Evolutionary conservation across 2,329 filamentous ascomycete genomes (phyloP).

Genomic region (Neonectria sp.): DNA sequence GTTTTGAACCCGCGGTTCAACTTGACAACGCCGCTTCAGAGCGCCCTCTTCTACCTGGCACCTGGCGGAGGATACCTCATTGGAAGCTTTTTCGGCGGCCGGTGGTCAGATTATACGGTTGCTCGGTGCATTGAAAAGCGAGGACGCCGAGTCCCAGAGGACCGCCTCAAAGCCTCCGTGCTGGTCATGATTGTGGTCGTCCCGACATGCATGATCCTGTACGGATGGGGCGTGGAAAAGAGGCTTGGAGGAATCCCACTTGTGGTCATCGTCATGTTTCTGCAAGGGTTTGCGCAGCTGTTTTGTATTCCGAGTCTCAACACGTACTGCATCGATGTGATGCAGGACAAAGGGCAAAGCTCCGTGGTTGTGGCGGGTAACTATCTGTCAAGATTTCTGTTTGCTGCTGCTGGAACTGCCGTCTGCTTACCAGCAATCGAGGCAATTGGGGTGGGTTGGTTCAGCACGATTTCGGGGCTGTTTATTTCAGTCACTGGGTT

Average conservation of each 20-base stretch:
- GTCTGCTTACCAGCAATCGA: slow-evolving; percentile 79
- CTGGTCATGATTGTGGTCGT: slow-evolving; percentile 67
- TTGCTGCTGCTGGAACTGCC: slow-evolving; percentile 78
- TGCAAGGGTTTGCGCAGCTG: slow-evolving; percentile 78
- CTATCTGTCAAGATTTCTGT: slow-evolving; percentile 81
- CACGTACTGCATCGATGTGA: slow-evolving; percentile 82
- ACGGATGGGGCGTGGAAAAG: slow-evolving; percentile 62
- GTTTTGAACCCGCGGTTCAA: slow-evolving; percentile 80
- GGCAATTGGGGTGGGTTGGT: slow-evolving; percentile 82
- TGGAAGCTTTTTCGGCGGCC: slow-evolving; percentile 77
- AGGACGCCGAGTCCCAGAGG: slow-evolving; percentile 73
- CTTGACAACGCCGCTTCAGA: slow-evolving; percentile 74
- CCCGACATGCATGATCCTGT: slow-evolving; percentile 73
- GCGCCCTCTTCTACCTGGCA: slow-evolving; percentile 79
- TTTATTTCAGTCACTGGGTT: slow-evolving; percentile 36
- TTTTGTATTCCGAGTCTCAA: slow-evolving; percentile 81
- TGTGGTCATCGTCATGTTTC: slow-evolving; percentile 78
- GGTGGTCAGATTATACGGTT: slow-evolving; percentile 78
- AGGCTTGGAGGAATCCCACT: slow-evolving; percentile 64
- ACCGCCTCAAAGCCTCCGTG: slow-evolving; percentile 72
- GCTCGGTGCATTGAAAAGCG: slow-evolving; percentile 70
- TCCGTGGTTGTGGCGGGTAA: slow-evolving; percentile 82
- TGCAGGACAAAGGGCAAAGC: slow-evolving; percentile 67
- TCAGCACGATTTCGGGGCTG: slow-evolving; percentile 70
- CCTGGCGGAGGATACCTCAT: slow-evolving; percentile 77